Percentiles rank a stretch among this genome's conserved stretches.
Conservation (phyloP, 2,329 filamentous ascomycete species). For the Zasmidium cellare region DNA sequence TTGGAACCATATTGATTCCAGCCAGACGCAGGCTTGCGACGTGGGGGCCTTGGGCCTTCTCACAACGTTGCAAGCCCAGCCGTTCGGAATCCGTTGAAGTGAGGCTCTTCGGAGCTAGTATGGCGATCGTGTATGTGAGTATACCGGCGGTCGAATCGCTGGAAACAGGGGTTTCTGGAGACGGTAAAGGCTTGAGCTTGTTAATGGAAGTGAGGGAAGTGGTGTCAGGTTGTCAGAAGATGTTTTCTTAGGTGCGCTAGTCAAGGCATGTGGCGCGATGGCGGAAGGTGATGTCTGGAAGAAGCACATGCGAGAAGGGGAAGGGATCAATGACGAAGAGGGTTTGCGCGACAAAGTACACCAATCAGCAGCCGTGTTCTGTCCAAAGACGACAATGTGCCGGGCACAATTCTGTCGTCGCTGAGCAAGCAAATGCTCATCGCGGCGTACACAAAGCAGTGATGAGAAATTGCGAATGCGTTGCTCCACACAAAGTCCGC, state of each 20-base stretch:
- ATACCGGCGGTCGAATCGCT: neutral
- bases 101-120: neutral
- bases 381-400: neutral
- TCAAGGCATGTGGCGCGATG: neutral
- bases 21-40: slow-evolving; percentile 39
- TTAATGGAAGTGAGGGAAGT: neutral
- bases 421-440: neutral
- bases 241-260: neutral
- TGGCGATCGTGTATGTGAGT: neutral
- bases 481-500: neutral
- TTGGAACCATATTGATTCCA: slow-evolving; percentile 41
- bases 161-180: neutral
- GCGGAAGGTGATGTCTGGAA: neutral
- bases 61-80: slow-evolving; percentile 38
- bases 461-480: neutral
- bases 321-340: neutral
- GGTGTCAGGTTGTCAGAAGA: neutral
- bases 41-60: slow-evolving; percentile 29
- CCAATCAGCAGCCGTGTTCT: neutral
- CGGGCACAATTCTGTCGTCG: neutral
- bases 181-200: neutral
- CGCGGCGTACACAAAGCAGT: neutral
- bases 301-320: neutral
- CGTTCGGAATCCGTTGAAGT: slow-evolving; percentile 18
- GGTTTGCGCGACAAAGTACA: neutral